Base-by-base conservation (phyloP, 1,284 basidiomycete genomes). In the Schizopora paradoxa region DNA sequence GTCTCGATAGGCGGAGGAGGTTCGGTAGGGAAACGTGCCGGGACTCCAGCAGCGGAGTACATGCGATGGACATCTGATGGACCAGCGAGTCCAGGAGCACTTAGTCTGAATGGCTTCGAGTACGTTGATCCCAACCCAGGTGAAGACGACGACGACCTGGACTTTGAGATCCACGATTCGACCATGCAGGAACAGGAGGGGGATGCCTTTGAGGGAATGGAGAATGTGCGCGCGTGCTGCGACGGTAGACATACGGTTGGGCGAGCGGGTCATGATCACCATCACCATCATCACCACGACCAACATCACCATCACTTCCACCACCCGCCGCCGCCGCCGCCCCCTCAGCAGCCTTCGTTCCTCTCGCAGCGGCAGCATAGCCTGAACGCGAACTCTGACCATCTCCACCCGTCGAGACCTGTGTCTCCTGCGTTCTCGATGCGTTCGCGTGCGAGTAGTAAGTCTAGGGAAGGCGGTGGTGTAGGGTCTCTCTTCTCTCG, bases 191-290 rank as follows among this genome's bases (percentile, higher is more conserved):
- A 91, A 53, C 34, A 38, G 19, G 83, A 84, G 41, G 89, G 79
- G 1, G n/a, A n/a, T n/a, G n/a, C n/a, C n/a, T 99, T 82, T 61
- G 94, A 98, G 58, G 95, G 93, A 0, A 61, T 99, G 37, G 94
- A 97, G 66, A 95, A 96, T 58, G 91, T 95, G 21, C 77, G 91
- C 26, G 92, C 92, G 1, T 97, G 93, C 64, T 97, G 93, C 59
- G 91, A 94, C 62, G 95, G 95, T 21, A 77, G 74, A 37, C 95
- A 99, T 65, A 87, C 86, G 0, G 83, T 89, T 28, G 82, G 82
- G 0, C 74, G 73, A 47, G 67, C 74, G 16, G 70, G 76, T 14
- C 60, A 63, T 22, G 51, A 54, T 23, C 64, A 67, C 37, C 72
- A 76, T 42, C 73, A 77, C 46, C 76, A 81, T 47, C 76, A 79